Conservation (phyloP, 1,284 basidiomycete species). For the Melampsora americana region DNA sequence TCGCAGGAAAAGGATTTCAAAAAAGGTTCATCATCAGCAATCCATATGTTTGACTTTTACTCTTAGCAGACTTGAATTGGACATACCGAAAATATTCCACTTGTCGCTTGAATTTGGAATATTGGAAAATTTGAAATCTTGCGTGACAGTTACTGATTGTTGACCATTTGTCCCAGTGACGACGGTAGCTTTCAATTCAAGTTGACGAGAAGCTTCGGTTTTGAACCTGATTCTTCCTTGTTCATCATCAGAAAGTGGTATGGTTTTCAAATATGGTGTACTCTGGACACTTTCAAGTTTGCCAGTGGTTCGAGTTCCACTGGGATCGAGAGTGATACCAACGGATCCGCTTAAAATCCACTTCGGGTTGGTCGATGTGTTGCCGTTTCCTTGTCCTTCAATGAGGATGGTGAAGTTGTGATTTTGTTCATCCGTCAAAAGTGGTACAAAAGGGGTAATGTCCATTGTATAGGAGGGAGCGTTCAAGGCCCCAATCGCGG, state of each 20-base stretch:
- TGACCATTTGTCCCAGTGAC: constrained; percentile 21
- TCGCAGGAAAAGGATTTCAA: too few relatives aligned
- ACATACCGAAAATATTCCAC: neutral
- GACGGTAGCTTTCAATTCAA: constrained; percentile 12
- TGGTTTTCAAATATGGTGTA: constrained; percentile 1
- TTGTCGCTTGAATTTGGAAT: neutral
- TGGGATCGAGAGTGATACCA: constrained; percentile 60
- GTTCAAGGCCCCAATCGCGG: constrained; percentile 72
- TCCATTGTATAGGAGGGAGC: constrained; percentile 74
- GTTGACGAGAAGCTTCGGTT: constrained; percentile 10
- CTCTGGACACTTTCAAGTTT: neutral
- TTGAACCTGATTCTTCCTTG: neutral
- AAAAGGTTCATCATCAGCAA: too few relatives aligned
- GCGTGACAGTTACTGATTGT: neutral
- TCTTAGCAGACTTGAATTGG: neutral
- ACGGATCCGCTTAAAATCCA: constrained; percentile 74
- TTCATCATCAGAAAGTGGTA: neutral
- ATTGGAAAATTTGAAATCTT: neutral
- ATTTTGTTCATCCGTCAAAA: constrained; percentile 65
- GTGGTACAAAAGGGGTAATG: constrained; percentile 71
- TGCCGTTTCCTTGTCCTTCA: constrained; percentile 63
- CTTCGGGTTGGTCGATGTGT: constrained; percentile 65
- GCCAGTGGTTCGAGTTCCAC: constrained; percentile 16
- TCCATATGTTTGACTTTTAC: neutral
- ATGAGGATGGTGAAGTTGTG: constrained; percentile 71